A percentile compares a stretch with the other conserved stretches of the same genome.
Conservation (phyloP, 352 stramenopile genomes). For the Pythium coloratum region DNA sequence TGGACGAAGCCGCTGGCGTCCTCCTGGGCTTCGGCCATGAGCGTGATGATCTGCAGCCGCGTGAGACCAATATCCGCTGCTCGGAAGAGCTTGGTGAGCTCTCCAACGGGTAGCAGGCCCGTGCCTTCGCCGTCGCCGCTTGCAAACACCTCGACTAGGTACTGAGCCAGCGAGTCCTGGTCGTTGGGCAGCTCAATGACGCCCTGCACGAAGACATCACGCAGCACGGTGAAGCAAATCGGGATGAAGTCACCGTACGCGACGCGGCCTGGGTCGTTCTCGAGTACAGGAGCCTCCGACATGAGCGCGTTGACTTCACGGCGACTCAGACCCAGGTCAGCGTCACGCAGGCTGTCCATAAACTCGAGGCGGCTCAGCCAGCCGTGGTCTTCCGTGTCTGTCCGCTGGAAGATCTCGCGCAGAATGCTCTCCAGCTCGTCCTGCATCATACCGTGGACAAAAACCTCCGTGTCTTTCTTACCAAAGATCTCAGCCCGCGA, state of each 20-base stretch:
- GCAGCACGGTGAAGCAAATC: conserved; percentile 57
- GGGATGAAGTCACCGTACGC: conserved; percentile 61
- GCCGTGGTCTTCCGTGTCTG: conserved; percentile 55
- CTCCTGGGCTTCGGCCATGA: conserved; percentile 71
- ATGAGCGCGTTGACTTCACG: conserved; percentile 80
- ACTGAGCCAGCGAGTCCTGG: conserved; percentile 66
- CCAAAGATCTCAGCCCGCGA: conserved; percentile 40
- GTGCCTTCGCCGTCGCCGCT: conserved; percentile 66
- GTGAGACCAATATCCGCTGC: conserved; percentile 72
- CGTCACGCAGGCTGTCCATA: conserved; percentile 65
- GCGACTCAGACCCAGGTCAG: conserved; percentile 62
- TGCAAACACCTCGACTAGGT: conserved; percentile 72
- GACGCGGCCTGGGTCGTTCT: conserved; percentile 31
- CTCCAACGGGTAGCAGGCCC: conserved; percentile 56
- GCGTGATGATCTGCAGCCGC: conserved; percentile 67
- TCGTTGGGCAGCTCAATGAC: conserved; percentile 66
- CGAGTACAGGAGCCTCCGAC: conserved; percentile 48
- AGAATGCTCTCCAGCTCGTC: conserved; percentile 81
- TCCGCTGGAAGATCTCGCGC: conserved; percentile 72
- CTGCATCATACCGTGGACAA: conserved; percentile 81
- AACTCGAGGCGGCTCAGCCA: conserved; percentile 54
- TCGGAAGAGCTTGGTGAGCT: conserved; percentile 59
- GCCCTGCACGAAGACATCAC: conserved; percentile 51
- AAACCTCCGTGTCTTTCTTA: conserved; percentile 46
- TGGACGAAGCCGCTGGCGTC: conserved; percentile 75